phyloP scores from a whole-genome alignment of 495 filamentous ascomycete species.

The Evernia prunastri region DNA sequence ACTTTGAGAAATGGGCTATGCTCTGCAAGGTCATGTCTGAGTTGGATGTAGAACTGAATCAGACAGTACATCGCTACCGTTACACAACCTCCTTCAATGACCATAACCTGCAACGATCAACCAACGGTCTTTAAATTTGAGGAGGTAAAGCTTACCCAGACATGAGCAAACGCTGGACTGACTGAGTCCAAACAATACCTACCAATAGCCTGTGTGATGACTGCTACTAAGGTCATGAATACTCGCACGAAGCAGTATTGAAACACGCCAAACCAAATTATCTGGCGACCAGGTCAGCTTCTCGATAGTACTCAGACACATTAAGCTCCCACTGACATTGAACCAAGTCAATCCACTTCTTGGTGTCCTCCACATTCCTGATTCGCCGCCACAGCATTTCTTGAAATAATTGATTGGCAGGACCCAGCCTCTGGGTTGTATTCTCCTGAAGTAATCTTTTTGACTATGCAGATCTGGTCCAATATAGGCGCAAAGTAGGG shows the following conservation, averaged over 20 bases:
- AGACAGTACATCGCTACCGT: constrained; percentile 87
- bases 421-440: constrained; percentile 67
- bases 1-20: constrained; percentile 77
- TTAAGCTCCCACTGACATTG: constrained; percentile 47
- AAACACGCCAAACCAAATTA: constrained; percentile 81
- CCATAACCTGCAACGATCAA: constrained; percentile 46
- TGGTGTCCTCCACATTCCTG: constrained; percentile 63
- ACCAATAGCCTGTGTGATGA: constrained; percentile 60
- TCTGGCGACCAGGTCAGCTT: constrained; percentile 36
- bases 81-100: constrained; percentile 66
- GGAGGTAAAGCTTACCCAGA: constrained; percentile 57
- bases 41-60: constrained; percentile 82
- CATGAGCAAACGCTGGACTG: constrained; percentile 69
- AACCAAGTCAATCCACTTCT: constrained; percentile 89
- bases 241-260: constrained; percentile 87
- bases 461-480: constrained; percentile 74
- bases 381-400: constrained; percentile 53
- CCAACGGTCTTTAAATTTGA: constrained; percentile 11
- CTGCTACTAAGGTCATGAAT: constrained; percentile 74
- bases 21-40: constrained; percentile 59
- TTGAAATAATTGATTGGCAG: constrained; percentile 63
- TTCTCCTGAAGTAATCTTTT: constrained; percentile 76
- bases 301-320: constrained; percentile 11
- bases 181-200: constrained; percentile 75
- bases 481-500: constrained; percentile 79